Evolutionary conservation across 352 stramenopile genomes (phyloP), one percentile per base, ranked within the genome.

Genomic region (Albugo candida): DNA sequence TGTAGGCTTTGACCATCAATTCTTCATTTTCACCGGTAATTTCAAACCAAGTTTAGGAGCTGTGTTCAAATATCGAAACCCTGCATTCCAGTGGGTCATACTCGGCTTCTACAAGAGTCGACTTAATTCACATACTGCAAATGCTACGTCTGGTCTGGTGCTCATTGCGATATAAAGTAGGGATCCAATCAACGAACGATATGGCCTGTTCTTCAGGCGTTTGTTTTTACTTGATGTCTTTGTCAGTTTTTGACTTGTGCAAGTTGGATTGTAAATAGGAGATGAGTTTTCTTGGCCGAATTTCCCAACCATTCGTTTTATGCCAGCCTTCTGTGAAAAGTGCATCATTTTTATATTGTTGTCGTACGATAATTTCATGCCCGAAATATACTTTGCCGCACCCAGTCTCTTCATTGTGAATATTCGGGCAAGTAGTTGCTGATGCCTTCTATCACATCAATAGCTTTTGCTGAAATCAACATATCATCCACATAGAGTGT

Each of bases 351-450:
- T 39, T 2, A 21, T 45, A 0, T 2, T 12, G 27, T 35, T 20
- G 16, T 59, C 41, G 21, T 55, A 47, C 2, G 56, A 41, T 5
- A 66, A 53, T 14, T 66, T 46, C 49, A 61, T 56, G 0, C 49
- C 59, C 8, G 60, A 13, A 2, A 63, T 59, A 34, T 58, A 54
- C 18, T 50, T 55, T 2, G 21, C 51, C 4, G 2, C 13, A 2
- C 47, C 45, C 8, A 62, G 11, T 8, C 55, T 52, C 34, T 62
- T 60, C 34, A 62, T 61, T 24, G 48, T 54, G 37, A 59, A 60
- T 17, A 0, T 10, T 1, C 5, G 24, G 21, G 52, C 54, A 0
- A 59, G n/a, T 0, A 24, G 37, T 6, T n/a, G 45, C 59, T 56
- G 8, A 61, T 51, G 1, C 49, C 36, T 24, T 43, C 38, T 10